Evolutionary conservation across 192 early-diverging fungal genomes (phyloP).

Genomic region (Backusella australiensis): DNA sequence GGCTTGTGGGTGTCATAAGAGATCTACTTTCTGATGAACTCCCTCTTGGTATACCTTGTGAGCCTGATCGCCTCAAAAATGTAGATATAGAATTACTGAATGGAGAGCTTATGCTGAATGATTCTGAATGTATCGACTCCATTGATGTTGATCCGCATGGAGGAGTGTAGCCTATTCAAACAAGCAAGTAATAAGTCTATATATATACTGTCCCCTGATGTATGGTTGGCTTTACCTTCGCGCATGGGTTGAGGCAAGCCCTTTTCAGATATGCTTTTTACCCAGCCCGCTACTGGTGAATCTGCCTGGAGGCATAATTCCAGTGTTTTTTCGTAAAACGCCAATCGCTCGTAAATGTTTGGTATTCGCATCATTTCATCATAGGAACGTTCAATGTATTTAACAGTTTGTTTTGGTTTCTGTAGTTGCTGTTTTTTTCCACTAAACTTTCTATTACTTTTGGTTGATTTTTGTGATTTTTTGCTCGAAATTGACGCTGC

Average conservation of each 20-base stretch:
- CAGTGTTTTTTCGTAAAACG: conserved; percentile 27
- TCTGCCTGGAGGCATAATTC: conserved; percentile 20
- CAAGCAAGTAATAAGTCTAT: not conserved
- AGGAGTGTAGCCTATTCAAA: not conserved
- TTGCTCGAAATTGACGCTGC: conserved; percentile 1
- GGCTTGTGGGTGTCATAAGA: not conserved
- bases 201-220: not conserved
- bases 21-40: not conserved
- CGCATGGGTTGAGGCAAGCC: not conserved
- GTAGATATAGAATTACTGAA: conserved; percentile 25
- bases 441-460: not conserved
- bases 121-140: not conserved
- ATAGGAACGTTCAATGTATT: conserved; percentile 18
- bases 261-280: not conserved
- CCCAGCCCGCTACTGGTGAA: conserved; percentile 7
- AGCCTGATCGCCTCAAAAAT: conserved; percentile 10
- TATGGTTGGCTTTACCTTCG: conserved; percentile 8
- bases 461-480: not conserved
- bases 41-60: not conserved
- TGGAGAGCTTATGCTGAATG: not conserved
- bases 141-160: not conserved
- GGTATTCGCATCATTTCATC: conserved; percentile 33
- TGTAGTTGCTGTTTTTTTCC: not conserved
- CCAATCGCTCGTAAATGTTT: conserved; percentile 14
- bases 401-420: not conserved